Evolutionary conservation across 345 rosid genomes (phyloP), one percentile per base, ranked within the genome.

Genomic region (Kandelia obovata): DNA sequence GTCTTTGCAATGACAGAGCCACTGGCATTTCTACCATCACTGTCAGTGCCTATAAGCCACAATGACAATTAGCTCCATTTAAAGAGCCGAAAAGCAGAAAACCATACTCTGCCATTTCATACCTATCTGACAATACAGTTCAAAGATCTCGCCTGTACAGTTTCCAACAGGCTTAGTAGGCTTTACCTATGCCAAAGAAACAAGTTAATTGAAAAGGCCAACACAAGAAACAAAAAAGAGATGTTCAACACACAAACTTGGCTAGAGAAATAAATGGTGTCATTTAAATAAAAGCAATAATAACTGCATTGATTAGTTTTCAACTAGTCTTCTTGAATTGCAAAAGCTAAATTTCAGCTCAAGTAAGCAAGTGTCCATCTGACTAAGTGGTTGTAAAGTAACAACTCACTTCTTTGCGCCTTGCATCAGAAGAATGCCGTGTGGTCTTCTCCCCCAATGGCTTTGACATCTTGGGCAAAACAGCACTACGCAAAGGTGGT

Each of bases 101-200:
- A 77, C 28, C 60, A 39, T 53, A 77, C 65, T 66, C 78, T 51
- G 74, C 77, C 62, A 78, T 64, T 65, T 46, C 80, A 74, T 87
- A 93, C 98, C 97, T 93, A 84, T 87, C 21, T 53, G 35, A 30
- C 70, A 64, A 67, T 26, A 65, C 64, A 75, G 76, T 21, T 58
- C 79, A 1, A 66, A 15, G 2, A 65, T 53, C 68, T 81, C 79
- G 71, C 21, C 25, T 53, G 73, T 70, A 51, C 67, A 67, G 25
- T 65, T 75, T 57, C 67, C 79, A 15, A 62, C 74, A 19, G 66
- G 52, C 69, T 80, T 82, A 64, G 83, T 56, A 73, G 55, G 67
- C 69, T 81, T 78, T 7, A 77, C 84, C 91, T 86, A 34, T 34
- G 9, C 69, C 21, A 28, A 49, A 43, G 26, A 68, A 37, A 31